Evolutionary conservation across 2,329 filamentous ascomycete species (phyloP).

Genomic region (Epicoccum sorghinum): DNA sequence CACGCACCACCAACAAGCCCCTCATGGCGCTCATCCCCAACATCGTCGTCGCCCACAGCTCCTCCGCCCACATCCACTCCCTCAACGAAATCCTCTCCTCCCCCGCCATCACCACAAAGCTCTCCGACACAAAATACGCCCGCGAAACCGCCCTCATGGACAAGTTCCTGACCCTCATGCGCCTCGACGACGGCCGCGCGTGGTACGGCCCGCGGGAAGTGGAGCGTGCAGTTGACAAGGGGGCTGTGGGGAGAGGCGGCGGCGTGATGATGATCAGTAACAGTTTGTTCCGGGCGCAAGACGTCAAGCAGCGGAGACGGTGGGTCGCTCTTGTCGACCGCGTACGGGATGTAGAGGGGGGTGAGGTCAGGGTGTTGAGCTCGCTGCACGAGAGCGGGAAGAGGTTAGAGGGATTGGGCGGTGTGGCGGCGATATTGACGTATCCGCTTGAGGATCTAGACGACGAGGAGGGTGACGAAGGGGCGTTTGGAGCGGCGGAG

Average conservation of each 20-base stretch:
- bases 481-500: conserved; percentile 17
- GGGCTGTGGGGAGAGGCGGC: conserved; percentile 85
- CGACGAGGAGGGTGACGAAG: conserved; percentile 60
- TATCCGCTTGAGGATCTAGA: conserved; percentile 86
- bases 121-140: conserved; percentile 87
- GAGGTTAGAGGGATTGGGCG: conserved; percentile 80
- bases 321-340: conserved; percentile 88
- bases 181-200: conserved; percentile 83
- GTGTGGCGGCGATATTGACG: conserved; percentile 87
- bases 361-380: conserved; percentile 87
- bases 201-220: conserved; percentile 90
- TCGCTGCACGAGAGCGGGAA: conserved; percentile 93
- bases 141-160: conserved; percentile 86
- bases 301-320: conserved; percentile 74
- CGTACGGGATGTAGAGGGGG: conserved; percentile 80
- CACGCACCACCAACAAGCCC: conserved; percentile 73
- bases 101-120: conserved; percentile 74
- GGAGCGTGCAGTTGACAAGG: conserved; percentile 80
- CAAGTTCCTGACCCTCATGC: conserved; percentile 76
- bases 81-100: conserved; percentile 86
- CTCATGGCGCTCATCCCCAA: conserved; percentile 68
- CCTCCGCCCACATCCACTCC: conserved; percentile 84
- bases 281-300: conserved; percentile 81
- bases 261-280: conserved; percentile 88
- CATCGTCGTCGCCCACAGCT: conserved; percentile 77